These are phyloP conservation scores for Copromyces sp. DNA, from an alignment of 495 filamentous ascomycete genomes.

Conservation along the genomic window DNA sequence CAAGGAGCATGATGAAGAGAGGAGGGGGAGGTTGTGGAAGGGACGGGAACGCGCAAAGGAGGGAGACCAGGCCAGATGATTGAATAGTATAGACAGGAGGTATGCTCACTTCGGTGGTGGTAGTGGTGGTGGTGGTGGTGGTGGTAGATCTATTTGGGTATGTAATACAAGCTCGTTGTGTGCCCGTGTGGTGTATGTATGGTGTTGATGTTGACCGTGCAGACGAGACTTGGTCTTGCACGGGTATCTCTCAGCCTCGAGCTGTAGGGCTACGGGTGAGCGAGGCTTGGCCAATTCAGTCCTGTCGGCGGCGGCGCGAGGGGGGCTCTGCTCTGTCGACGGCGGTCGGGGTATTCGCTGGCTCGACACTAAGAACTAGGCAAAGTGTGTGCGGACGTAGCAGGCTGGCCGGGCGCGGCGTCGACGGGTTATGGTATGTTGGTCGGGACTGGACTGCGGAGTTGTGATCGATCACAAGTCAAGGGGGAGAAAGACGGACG, in stretches of 20 bases:
- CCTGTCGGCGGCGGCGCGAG: neutral
- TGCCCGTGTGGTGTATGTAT: neutral
- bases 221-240: neutral
- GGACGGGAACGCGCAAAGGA: neutral
- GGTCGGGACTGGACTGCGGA: neutral
- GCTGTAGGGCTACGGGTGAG: neutral
- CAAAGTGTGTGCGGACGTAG: neutral
- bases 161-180: neutral
- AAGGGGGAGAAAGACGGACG: neutral
- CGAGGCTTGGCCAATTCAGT: neutral
- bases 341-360: neutral
- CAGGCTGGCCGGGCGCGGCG: neutral
- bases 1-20: neutral
- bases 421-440: neutral
- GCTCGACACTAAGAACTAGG: neutral
- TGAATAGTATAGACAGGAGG: neutral
- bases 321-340: neutral
- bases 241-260: neutral
- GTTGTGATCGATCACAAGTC: neutral
- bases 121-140: neutral
- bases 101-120: neutral
- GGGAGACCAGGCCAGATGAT: neutral
- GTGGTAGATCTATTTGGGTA: neutral
- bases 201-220: neutral
- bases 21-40: neutral